These are phyloP conservation scores for Colletotrichum sp. DNA, from an alignment of 2,329 filamentous ascomycete species.

Conservation along the genomic window DNA sequence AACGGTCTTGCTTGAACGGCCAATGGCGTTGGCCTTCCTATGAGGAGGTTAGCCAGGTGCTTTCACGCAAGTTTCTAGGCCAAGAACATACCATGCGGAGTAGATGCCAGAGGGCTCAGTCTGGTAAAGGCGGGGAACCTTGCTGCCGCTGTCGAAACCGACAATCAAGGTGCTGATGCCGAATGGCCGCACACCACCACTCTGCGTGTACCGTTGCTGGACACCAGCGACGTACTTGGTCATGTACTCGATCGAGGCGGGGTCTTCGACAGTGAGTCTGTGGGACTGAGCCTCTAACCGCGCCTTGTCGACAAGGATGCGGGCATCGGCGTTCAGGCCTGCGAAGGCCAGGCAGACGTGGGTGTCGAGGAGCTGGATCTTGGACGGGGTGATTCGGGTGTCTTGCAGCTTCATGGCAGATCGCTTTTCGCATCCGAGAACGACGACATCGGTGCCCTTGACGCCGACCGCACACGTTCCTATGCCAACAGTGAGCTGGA, in stretches of 20 bases:
- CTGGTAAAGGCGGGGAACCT: slow-evolving; percentile 90
- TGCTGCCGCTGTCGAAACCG: slow-evolving; percentile 95
- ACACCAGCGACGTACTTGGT: slow-evolving; percentile 98
- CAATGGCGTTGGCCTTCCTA: slow-evolving; percentile 99
- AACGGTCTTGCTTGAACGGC: slow-evolving; percentile 97
- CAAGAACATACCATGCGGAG: slow-evolving; percentile 78
- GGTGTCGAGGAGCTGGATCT: slow-evolving; percentile 94
- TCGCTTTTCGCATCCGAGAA: slow-evolving; percentile 97
- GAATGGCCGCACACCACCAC: slow-evolving; percentile 97
- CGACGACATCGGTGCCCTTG: slow-evolving; percentile 92
- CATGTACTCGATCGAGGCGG: slow-evolving; percentile 98
- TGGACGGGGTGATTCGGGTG: slow-evolving; percentile 97
- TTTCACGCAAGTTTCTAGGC: no score
- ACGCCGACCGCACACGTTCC: slow-evolving; percentile 98
- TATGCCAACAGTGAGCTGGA: slow-evolving; percentile 40
- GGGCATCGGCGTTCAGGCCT: slow-evolving; percentile 94
- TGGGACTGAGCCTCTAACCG: slow-evolving; percentile 97
- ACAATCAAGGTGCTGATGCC: slow-evolving; percentile 92
- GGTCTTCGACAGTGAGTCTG: slow-evolving; percentile 95
- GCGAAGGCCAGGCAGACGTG: slow-evolving; percentile 98
- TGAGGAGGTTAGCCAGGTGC: neutral
- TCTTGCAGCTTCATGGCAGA: slow-evolving; percentile 99
- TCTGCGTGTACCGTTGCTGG: slow-evolving; percentile 98
- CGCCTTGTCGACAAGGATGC: slow-evolving; percentile 98
- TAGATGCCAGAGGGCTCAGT: slow-evolving; percentile 99